A percentile compares a stretch with the other conserved stretches of the same genome.
phyloP scores from a whole-genome alignment of 2,329 filamentous ascomycete species.

The Aspergillus sp. region DNA sequence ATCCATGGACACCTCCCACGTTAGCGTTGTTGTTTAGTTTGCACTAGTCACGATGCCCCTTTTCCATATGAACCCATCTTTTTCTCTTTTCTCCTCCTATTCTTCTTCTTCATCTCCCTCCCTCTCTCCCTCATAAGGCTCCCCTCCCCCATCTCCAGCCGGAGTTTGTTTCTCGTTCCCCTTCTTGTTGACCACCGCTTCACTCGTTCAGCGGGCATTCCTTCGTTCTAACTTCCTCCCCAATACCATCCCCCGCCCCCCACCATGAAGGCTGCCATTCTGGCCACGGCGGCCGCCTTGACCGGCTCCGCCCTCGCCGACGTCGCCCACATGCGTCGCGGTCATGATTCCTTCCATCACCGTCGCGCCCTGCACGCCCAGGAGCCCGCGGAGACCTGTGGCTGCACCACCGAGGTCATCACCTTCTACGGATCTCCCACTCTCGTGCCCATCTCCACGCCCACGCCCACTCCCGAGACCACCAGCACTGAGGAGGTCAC shows the following conservation, averaged over 20 bases:
- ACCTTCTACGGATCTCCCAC: constrained; percentile 67
- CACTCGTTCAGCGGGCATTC: constrained; percentile 78
- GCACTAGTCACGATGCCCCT: background rate
- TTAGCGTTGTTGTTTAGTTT: background rate
- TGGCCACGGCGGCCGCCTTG: constrained; percentile 58
- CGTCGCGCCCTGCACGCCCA: constrained; percentile 42
- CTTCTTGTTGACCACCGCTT: constrained; percentile 35
- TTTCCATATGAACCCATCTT: constrained; percentile 4
- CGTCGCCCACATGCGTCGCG: constrained; percentile 52
- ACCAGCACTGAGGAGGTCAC: constrained; percentile 23
- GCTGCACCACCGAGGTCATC: constrained; percentile 72
- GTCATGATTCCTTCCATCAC: constrained; percentile 56
- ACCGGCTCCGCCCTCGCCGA: constrained; percentile 55
- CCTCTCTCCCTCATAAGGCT: no score
- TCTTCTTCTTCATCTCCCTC: constrained; percentile 1
- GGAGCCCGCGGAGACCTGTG: constrained; percentile 52
- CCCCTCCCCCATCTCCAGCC: no score
- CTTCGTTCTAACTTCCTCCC: constrained; percentile 34
- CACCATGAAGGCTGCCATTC: constrained; percentile 72
- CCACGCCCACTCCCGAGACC: constrained; percentile 20
- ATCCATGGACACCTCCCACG: background rate
- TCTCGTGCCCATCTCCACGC: constrained; percentile 38
- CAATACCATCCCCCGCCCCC: constrained; percentile 10
- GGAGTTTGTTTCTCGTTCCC: constrained; percentile 5
- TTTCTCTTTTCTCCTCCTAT: background rate